Evolutionary conservation across 2,329 filamentous ascomycete species (phyloP).

Genomic region (Macrophomina phaseolina): DNA sequence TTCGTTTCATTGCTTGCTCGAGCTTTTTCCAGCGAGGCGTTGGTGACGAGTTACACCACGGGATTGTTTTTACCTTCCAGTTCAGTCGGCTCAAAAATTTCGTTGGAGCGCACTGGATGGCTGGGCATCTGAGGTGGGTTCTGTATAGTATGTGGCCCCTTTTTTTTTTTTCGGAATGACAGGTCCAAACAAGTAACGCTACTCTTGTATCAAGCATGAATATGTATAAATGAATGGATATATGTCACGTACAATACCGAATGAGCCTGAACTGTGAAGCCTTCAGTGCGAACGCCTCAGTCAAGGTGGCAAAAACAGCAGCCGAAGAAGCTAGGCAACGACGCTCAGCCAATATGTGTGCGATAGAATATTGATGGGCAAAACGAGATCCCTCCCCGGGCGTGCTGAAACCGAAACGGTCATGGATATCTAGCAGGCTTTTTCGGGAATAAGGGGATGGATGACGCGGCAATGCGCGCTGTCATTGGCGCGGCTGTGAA

Average conservation of each 20-base stretch:
- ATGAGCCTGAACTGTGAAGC: neutral
- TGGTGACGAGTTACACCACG: neutral
- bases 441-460: neutral
- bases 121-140: neutral
- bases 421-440: neutral
- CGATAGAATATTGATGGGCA: neutral
- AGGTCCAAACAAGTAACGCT: neutral
- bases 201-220: neutral
- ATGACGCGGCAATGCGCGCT: neutral
- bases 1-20: conserved; percentile 22
- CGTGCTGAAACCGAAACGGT: neutral
- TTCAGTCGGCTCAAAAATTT: neutral
- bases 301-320: neutral
- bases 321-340: neutral
- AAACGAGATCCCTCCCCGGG: neutral
- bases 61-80: neutral
- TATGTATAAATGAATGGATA: neutral
- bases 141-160: neutral
- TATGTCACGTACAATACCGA: neutral
- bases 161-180: neutral
- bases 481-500: neutral
- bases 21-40: conserved; percentile 22
- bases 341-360: neutral
- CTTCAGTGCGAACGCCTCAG: neutral
- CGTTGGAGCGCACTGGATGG: neutral